Evolutionary conservation across 192 early-diverging fungal species (phyloP).

Genomic region (Cetraspora pellucida): DNA sequence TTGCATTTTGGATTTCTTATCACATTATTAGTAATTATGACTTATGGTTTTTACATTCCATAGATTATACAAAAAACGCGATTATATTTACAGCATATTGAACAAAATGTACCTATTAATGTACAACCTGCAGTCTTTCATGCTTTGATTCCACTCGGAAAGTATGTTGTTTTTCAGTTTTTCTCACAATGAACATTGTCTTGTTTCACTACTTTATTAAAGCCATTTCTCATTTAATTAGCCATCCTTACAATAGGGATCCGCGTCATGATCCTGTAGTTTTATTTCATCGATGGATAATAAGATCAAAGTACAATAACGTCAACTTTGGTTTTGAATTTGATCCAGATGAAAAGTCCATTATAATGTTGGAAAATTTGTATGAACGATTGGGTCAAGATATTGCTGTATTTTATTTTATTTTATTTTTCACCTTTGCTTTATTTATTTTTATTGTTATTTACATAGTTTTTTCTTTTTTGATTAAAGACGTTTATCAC

Average conservation of each 20-base stretch:
- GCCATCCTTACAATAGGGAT: neutral
- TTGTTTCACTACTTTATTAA: neutral
- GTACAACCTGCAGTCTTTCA: neutral
- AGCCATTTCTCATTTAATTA: neutral
- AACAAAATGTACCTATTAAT: neutral
- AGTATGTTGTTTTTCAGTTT: neutral
- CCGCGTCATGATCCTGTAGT: neutral
- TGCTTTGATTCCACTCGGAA: neutral
- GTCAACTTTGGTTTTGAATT: constrained; percentile 4
- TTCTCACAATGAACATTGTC: neutral
- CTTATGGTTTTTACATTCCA: neutral
- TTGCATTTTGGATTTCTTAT: neutral
- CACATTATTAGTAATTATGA: neutral
- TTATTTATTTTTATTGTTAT: neutral
- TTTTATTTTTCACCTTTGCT: neutral
- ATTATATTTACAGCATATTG: constrained; percentile 2
- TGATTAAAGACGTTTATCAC: too few relatives aligned
- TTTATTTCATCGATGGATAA: constrained; percentile 25
- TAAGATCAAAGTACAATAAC: constrained; percentile 8
- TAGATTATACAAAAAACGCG: constrained; percentile 17
- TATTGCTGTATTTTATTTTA: constrained; percentile 6
- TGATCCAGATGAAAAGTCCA: constrained; percentile 18
- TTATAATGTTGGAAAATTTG: constrained; percentile 2
- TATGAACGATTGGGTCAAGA: constrained; percentile 16
- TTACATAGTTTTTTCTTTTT: neutral